A percentile compares a stretch with the other conserved stretches of the same genome.
Conservation (phyloP, 306 rosid genomes). For the Cercis canadensis region DNA sequence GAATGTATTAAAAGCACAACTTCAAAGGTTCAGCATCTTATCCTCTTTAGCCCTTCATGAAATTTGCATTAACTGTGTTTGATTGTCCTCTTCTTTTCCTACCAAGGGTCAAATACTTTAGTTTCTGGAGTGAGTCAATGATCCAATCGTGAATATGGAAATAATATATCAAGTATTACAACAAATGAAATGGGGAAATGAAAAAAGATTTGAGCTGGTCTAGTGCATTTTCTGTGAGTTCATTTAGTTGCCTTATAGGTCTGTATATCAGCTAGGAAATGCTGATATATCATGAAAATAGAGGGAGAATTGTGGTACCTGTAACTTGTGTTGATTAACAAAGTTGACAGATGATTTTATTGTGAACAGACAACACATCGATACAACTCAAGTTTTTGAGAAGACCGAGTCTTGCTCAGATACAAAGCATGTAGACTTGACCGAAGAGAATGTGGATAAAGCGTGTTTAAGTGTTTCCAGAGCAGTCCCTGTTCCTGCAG, state of each 20-base stretch:
- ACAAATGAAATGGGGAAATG: too few relatives aligned
- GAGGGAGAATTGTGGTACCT: background rate
- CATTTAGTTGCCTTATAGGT: constrained; percentile 2
- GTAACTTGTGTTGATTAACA: background rate
- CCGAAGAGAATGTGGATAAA: constrained; percentile 89
- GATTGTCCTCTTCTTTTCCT: constrained; percentile 14
- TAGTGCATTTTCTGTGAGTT: background rate
- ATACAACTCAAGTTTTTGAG: constrained; percentile 78
- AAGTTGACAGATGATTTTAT: constrained; percentile 36
- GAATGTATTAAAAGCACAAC: constrained; percentile 80
- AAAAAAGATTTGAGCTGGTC: constrained; percentile 4
- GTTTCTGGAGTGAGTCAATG: background rate
- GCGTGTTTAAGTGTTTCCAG: constrained; percentile 91
- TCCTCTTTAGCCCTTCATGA: constrained; percentile 29
- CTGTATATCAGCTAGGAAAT: constrained; percentile 38
- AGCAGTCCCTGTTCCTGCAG: constrained; percentile 68
- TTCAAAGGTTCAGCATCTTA: constrained; percentile 75
- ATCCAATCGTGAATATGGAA: constrained; percentile 27
- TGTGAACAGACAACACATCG: constrained; percentile 76
- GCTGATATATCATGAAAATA: constrained; percentile 4
- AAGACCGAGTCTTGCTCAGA: constrained; percentile 86
- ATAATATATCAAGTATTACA: too few relatives aligned
- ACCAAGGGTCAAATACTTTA: background rate
- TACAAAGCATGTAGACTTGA: constrained; percentile 89
- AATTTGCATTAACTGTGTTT: constrained; percentile 16